Conservation (phyloP, 495 filamentous ascomycete genomes). For the Penicillium crystallinum region DNA sequence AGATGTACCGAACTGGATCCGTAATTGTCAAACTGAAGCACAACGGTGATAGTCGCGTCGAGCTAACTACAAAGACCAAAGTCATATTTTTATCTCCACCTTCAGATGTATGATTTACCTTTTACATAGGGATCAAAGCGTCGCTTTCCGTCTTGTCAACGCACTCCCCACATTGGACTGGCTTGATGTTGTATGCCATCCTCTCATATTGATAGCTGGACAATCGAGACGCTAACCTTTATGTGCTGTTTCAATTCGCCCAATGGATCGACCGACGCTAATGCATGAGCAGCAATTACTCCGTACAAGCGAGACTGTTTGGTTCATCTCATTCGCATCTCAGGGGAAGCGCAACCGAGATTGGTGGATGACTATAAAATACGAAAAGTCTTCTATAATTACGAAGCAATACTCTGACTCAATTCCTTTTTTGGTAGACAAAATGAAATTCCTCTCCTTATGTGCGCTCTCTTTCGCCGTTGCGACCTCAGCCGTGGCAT, state of each 20-base stretch:
- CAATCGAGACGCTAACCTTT: not conserved
- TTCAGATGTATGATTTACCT: not conserved
- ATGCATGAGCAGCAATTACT: not conserved
- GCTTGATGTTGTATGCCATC: not conserved
- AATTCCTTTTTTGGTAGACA: not conserved
- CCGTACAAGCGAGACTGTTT: not conserved
- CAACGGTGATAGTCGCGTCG: not conserved
- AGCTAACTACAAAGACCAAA: not conserved
- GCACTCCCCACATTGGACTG: not conserved
- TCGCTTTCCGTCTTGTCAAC: not conserved
- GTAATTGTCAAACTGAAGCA: not conserved
- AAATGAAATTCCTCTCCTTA: slow-evolving; percentile 4
- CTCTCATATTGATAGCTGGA: not conserved
- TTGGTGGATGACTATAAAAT: not conserved
- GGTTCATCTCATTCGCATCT: not conserved
- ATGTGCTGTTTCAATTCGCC: not conserved
- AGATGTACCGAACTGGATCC: too few species aligned
- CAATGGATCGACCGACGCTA: not conserved
- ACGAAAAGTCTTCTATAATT: not conserved
- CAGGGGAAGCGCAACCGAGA: not conserved
- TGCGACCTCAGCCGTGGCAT: slow-evolving; percentile 2
- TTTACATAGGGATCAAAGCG: not conserved
- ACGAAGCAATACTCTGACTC: not conserved
- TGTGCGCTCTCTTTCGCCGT: not conserved
- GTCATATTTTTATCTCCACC: not conserved